phyloP scores from a whole-genome alignment of 768 basidiomycete species.

The Pseudohyphozyma bogoriensis region DNA sequence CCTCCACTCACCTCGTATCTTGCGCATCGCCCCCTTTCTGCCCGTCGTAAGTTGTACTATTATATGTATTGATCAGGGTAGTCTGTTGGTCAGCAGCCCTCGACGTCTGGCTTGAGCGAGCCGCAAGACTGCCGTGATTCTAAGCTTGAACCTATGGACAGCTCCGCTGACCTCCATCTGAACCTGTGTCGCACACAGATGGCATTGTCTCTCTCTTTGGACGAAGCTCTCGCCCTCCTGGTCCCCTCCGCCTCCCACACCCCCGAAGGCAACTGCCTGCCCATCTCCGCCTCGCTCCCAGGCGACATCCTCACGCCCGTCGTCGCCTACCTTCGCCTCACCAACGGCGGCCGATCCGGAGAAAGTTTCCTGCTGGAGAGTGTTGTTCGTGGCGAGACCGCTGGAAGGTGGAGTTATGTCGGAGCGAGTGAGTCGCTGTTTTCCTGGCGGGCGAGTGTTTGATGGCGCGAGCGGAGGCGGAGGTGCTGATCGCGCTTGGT shows the following conservation, averaged over 20 bases:
- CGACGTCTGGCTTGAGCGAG: neutral
- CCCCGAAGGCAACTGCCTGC: slow-evolving; percentile 73
- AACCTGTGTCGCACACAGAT: neutral
- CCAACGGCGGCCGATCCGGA: slow-evolving; percentile 44
- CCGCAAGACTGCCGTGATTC: neutral
- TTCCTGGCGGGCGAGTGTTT: too few relatives aligned
- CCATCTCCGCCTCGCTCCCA: slow-evolving; percentile 82
- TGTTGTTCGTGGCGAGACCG: slow-evolving; percentile 75
- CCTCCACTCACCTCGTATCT: too few relatives aligned
- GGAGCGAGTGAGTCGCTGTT: slow-evolving; percentile 63
- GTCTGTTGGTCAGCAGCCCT: neutral
- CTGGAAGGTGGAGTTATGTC: slow-evolving; percentile 91
- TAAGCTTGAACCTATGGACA: too few relatives aligned
- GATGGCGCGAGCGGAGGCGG: neutral
- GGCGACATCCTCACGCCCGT: slow-evolving; percentile 95
- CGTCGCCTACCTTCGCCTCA: slow-evolving; percentile 85
- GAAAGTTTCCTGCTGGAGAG: slow-evolving; percentile 93
- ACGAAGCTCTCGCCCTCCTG: slow-evolving; percentile 15
- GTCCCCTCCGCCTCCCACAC: slow-evolving; percentile 2
- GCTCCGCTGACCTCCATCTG: neutral
- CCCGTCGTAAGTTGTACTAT: neutral
- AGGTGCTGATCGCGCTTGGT: neutral
- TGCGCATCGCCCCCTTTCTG: neutral
- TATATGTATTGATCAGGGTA: neutral
- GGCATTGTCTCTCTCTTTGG: slow-evolving; percentile 18